Base-by-base conservation (phyloP, 31 red algal genomes). In the Porphyra umbilicalis region DNA sequence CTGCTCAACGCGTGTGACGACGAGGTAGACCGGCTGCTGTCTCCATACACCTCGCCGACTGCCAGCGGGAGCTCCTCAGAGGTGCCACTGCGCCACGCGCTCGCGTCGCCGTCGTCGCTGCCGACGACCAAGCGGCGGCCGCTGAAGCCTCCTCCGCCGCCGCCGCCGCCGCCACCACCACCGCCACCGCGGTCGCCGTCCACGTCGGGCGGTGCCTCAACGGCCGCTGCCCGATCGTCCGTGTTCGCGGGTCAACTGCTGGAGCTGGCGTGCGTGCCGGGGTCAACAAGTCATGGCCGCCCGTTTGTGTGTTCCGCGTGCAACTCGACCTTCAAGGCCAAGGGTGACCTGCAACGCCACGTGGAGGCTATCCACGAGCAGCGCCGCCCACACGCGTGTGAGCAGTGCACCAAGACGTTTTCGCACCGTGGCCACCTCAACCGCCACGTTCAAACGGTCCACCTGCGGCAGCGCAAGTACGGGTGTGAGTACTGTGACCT, bases 371-470 rank as follows among this genome's bases (percentile, higher is more conserved):
- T 71, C 57, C 57, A 71, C 57, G 57, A 71, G 25, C 57, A 71
- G 57, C 57, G 57, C 57, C 57, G 57, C 57, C 57, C 57, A 2
- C 90, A 93, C 42, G 79, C 78, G 2, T 94, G 91, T 46, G 81
- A 75, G 32, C 39, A 30, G 15, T 94, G 92, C 75, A 42, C 77
- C 4, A 82, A 83, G 9, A 67, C 81, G 29, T 94, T 94, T 76
- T 88, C 87, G 34, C 85, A 85, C 82, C 84, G 85, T 15, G 87
- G 88, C 33, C 85, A 94, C 75, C 81, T 94, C 33, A 75, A 87
- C 82, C 83, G 92, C 16, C 92, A 94, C 42, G 83, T 89, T 38
- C 83, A 83, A 76, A 86, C 82, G 8, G 92, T 94, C 35, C 92
- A 94, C 79, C 83, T 88, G 68, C 79, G 85, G 38, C 87, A 83